Conservation (phyloP, 441 rosid species). For the Populus hybrid region DNA sequence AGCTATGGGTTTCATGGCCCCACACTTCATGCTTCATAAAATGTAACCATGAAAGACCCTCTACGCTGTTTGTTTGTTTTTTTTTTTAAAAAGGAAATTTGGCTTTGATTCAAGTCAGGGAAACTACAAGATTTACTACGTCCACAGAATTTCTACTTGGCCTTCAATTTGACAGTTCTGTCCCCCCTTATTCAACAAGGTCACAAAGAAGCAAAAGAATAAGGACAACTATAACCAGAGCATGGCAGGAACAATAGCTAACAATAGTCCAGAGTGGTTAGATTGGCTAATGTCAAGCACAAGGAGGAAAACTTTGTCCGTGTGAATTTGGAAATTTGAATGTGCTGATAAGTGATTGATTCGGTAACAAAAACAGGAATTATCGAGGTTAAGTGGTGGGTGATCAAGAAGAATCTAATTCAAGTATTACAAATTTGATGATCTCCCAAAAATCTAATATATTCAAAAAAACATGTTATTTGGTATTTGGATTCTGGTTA, state of each 20-base stretch:
- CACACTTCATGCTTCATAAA: not conserved
- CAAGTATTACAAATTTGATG: not conserved
- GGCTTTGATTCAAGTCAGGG: not conserved
- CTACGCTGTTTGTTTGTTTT: too few relatives aligned
- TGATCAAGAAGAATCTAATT: not conserved
- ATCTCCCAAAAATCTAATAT: too few relatives aligned
- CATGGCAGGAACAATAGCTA: slow-evolving; percentile 18
- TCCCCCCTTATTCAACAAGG: not conserved
- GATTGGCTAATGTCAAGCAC: not conserved
- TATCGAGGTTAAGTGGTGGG: not conserved
- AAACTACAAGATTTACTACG: slow-evolving; percentile 4
- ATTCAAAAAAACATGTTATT: too few relatives aligned
- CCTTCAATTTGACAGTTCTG: slow-evolving; percentile 12
- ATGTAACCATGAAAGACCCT: not conserved
- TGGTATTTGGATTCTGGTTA: too few relatives aligned
- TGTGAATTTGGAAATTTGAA: not conserved
- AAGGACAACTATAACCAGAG: slow-evolving; percentile 2
- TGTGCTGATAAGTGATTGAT: not conserved
- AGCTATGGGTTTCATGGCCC: not conserved
- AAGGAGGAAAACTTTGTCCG: not conserved
- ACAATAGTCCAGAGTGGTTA: not conserved
- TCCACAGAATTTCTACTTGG: slow-evolving; percentile 1
- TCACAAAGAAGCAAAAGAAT: slow-evolving; percentile 5
- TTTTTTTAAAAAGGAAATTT: not conserved
- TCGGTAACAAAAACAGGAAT: not conserved